These are phyloP conservation scores for Fusarium chlamydosporum DNA, from an alignment of 2,329 filamentous ascomycete species.

Conservation along the genomic window DNA sequence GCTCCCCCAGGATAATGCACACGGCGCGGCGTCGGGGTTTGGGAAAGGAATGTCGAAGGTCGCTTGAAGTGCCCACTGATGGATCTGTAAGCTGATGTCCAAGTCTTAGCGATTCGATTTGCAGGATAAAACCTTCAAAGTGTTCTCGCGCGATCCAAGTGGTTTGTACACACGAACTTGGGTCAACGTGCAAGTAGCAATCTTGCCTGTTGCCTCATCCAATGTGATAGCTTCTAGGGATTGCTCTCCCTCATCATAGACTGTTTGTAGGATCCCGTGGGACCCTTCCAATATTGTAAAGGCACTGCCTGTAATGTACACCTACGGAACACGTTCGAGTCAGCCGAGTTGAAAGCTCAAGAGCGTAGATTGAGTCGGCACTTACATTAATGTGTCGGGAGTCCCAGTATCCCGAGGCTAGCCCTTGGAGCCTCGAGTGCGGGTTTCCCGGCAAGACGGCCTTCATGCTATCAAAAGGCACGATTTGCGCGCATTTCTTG, in stretches of 20 bases:
- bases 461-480: slow-evolving; percentile 72
- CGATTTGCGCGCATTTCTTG: slow-evolving; percentile 45
- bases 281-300: slow-evolving; percentile 85
- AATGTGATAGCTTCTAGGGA: slow-evolving; percentile 81
- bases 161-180: slow-evolving; percentile 84
- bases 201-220: slow-evolving; percentile 86
- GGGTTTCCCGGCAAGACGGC: slow-evolving; percentile 84
- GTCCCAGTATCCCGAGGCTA: slow-evolving; percentile 81
- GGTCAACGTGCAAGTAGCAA: slow-evolving; percentile 78
- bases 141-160: slow-evolving; percentile 76
- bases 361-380: slow-evolving; percentile 8
- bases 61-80: slow-evolving; percentile 75
- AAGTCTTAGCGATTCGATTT: not conserved
- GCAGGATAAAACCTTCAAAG: slow-evolving; percentile 73
- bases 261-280: slow-evolving; percentile 84
- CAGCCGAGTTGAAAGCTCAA: slow-evolving; percentile 21
- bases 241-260: slow-evolving; percentile 84
- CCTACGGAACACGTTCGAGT: slow-evolving; percentile 62
- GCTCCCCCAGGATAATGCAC: slow-evolving; percentile 84
- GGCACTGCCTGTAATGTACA: slow-evolving; percentile 90
- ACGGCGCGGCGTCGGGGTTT: slow-evolving; percentile 55
- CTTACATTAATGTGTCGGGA: slow-evolving; percentile 79
- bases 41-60: slow-evolving; percentile 64
- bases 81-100: slow-evolving; percentile 43
- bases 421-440: slow-evolving; percentile 81